phyloP scores from a whole-genome alignment of 2,329 filamentous ascomycete species.

The Aspergillus caelatus region DNA sequence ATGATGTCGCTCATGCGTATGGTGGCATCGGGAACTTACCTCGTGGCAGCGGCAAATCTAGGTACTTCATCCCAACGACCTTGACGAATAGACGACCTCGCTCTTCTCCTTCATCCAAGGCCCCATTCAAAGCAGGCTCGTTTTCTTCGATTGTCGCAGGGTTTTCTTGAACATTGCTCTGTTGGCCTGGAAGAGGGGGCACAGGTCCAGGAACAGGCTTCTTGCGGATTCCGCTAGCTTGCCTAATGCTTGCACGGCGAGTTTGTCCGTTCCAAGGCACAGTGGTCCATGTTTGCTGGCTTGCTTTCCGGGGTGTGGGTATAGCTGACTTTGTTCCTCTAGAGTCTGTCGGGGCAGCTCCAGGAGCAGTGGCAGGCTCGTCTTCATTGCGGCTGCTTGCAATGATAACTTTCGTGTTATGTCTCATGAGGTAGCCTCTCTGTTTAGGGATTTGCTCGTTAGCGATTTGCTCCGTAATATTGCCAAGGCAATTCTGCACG shows the following conservation, averaged over 20 bases:
- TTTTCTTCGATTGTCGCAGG: slow-evolving; percentile 71
- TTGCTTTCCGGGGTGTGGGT: slow-evolving; percentile 75
- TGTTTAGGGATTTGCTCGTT: slow-evolving; percentile 67
- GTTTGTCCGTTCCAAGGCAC: slow-evolving; percentile 92
- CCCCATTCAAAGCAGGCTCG: slow-evolving; percentile 61
- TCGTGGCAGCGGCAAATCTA: slow-evolving; percentile 86
- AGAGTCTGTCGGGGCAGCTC: slow-evolving; percentile 30
- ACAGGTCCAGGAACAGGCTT: slow-evolving; percentile 64
- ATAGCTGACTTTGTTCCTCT: slow-evolving; percentile 62
- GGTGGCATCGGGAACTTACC: slow-evolving; percentile 61
- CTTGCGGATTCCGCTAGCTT: slow-evolving; percentile 63
- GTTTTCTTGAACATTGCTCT: slow-evolving; percentile 70
- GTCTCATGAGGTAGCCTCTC: slow-evolving; percentile 98
- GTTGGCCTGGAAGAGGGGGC: slow-evolving; percentile 84
- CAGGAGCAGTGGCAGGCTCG: slow-evolving; percentile 41
- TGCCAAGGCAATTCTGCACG: slow-evolving; percentile 14
- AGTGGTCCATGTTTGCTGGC: slow-evolving; percentile 91
- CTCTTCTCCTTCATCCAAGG: slow-evolving; percentile 78
- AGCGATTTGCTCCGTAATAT: slow-evolving; percentile 54
- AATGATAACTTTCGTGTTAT: slow-evolving; percentile 95
- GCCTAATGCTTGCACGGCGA: slow-evolving; percentile 66
- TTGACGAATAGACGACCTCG: slow-evolving; percentile 94
- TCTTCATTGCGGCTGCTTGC: slow-evolving; percentile 75
- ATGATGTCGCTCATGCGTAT: not conserved
- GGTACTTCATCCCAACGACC: slow-evolving; percentile 95